Base-by-base conservation (phyloP, 2,329 filamentous ascomycete genomes). In the Exophiala alcalophila region DNA sequence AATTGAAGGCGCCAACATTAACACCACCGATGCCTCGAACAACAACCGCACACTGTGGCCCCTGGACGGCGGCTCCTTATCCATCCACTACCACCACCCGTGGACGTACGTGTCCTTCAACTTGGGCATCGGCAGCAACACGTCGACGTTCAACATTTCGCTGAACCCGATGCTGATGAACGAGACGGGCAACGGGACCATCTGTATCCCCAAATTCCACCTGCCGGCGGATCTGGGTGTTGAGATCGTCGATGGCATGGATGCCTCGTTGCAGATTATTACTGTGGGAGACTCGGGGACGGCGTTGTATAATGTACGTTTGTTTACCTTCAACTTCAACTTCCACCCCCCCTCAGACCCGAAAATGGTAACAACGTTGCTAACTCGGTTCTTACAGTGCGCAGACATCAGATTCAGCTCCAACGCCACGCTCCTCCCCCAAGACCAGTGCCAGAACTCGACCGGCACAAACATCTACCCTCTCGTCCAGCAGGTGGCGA, bases 61-160 rank as follows among this genome's bases (percentile, higher is more conserved):
- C 5, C 47, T 66, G 3, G 59, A 62, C 8, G 69, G 70, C 31
- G 71, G 70, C 40, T 63, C 66, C 4, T 46, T 73, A 12, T 50
- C 56, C 14, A 62, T 72, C 55, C 61, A 62, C 25, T 66, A 65
- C 19, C 55, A 57, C 24, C 71, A 73, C 55, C 56, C 57, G 12
- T 67, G 60, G 52, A 68, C 70, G 2, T 61, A 70, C 19, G 72
- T 71, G 2, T 69, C 67, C 40, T 61, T 74, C 31, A 73, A 73
- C 52, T 60, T 73, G 3, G 70, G 66, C 4, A 53, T 73, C 29
- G 69, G 65, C 6, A 44, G 51, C 25, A 52, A 57, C 31, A 58
- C 61, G 15, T 64, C 65, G 4, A 66, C 69, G 11, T 71, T 72
- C 61, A 71, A 73, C 54, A 66, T 71, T 50, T 60, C 59, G 11